phyloP scores from a whole-genome alignment of 495 filamentous ascomycete species.

The Lichenothelia convexa region DNA sequence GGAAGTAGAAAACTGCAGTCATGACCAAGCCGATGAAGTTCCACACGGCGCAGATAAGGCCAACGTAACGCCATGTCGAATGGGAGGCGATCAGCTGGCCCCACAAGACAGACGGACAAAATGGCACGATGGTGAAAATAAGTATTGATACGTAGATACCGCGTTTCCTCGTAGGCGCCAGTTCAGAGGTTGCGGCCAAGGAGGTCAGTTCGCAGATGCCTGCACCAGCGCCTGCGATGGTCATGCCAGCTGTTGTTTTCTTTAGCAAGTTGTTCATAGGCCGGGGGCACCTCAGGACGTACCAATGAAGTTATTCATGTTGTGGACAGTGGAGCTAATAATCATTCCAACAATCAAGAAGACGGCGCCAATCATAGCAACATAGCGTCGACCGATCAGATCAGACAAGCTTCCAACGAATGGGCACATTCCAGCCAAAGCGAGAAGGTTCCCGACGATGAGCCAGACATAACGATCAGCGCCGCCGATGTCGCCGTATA shows the following conservation, averaged over 20 bases:
- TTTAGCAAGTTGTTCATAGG: constrained; percentile 1
- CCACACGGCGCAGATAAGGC: constrained; percentile 42
- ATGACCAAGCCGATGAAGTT: constrained; percentile 40
- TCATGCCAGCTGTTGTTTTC: constrained; percentile 34
- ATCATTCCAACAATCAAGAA: constrained; percentile 50
- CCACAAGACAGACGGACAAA: constrained; percentile 50
- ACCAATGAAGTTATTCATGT: constrained; percentile 55
- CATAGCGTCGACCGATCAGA: constrained; percentile 49
- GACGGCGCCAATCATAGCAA: constrained; percentile 42
- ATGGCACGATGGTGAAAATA: constrained; percentile 51
- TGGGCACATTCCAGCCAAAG: constrained; percentile 49
- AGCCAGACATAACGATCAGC: constrained; percentile 55
- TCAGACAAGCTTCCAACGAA: constrained; percentile 61
- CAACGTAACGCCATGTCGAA: constrained; percentile 46
- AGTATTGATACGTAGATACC: constrained; percentile 51
- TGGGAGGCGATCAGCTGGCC: constrained; percentile 49
- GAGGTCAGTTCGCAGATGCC: constrained; percentile 49
- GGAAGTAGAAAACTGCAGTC: constrained; percentile 48
- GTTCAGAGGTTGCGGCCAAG: constrained; percentile 46
- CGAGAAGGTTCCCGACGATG: constrained; percentile 48
- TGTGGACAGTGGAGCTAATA: constrained; percentile 40
- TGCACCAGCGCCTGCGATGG: constrained; percentile 41
- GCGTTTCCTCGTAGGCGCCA: constrained; percentile 48
- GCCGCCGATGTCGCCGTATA: constrained; percentile 49
- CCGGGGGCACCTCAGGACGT: constrained; percentile 7